Percentiles rank a stretch among this genome's conserved stretches.
Conservation (phyloP, 441 rosid species). For the Theobroma grandiflorum region DNA sequence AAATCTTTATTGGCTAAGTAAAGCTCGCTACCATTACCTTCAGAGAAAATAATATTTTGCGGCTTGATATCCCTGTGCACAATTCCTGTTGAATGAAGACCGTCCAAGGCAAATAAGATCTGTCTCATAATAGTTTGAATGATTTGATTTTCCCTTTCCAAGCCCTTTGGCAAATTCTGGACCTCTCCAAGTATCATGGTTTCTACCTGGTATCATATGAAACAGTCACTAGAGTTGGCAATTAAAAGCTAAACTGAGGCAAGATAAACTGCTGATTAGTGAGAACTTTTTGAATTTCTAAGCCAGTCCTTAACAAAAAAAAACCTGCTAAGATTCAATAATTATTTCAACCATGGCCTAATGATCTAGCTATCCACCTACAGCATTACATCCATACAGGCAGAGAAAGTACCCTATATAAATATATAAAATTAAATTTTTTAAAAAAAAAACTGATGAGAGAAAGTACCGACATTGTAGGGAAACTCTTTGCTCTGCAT, state of each 20-base stretch:
- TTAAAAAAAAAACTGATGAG: constrained; percentile 26
- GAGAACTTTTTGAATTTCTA: constrained; percentile 12
- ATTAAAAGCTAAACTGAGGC: constrained; percentile 10
- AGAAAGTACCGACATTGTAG: constrained; percentile 73
- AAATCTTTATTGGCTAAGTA: not conserved
- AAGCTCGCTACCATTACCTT: constrained; percentile 61
- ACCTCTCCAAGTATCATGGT: constrained; percentile 81
- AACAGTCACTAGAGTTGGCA: constrained; percentile 20
- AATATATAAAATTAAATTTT: not conserved
- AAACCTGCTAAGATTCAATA: not conserved
- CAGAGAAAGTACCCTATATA: not conserved
- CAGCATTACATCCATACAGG: not conserved
- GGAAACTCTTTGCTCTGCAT: constrained; percentile 90
- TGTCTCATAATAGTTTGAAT: constrained; percentile 91
- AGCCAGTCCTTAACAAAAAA: not conserved
- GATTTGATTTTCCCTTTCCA: constrained; percentile 84
- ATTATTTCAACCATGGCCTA: not conserved
- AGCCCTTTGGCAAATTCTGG: constrained; percentile 78
- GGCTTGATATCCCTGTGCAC: constrained; percentile 95
- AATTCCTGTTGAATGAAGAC: constrained; percentile 96
- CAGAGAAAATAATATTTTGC: constrained; percentile 90
- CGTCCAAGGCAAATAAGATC: constrained; percentile 88
- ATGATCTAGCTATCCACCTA: not conserved
- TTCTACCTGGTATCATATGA: constrained; percentile 67
- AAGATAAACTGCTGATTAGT: not conserved